Evolutionary conservation across 345 rosid species (phyloP), one percentile per base, ranked within the genome.

Genomic region (Eucalyptus brandiana): DNA sequence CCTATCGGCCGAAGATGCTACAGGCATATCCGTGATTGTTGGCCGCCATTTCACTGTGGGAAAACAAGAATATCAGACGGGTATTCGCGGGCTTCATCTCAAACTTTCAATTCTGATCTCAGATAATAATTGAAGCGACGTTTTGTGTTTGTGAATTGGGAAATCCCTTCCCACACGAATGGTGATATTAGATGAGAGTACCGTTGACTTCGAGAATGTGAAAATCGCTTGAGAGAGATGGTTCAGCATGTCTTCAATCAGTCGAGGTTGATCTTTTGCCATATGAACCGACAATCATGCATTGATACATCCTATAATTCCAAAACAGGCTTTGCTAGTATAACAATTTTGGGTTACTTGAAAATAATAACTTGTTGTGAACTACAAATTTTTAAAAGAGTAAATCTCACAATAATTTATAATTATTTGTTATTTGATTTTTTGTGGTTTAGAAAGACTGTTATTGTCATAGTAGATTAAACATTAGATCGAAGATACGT

Each of bases 371-470:
- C 23, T 53, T 18, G 4, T 18, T 53, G 24, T 19, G 56, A 53
- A 53, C 56, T 53, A 53, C 4, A 53, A 49, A 18, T 7, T 51
- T 18, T 18, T 18, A 51, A 51, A 51, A 51, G 23, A 51, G 9
- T 51, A 51, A 18, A 51, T 51, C 56, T 1, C 56, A 51, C 18
- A 51, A 18, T 51, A 51, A 51, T 18, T 51, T 18, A 51, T 51
- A 18, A 51, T 51, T 7, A 18, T 51, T 18, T 18, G 9, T 7
- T 51, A 51, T 51, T 51, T 51, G 56, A 51, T 51, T 18, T 51
- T 18, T 51, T 51, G 4, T 18, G 56, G 4, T 18, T 2, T 1
- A 7, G 0, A 51, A 17, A 51, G 0, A 18, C 2, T 18, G 56
- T 51, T 51, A 51, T 18, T 51, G 9, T 51, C 21, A 18, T 18